These are phyloP conservation scores for Mortierella sp. DNA, from an alignment of 371 early-diverging fungal species.

Conservation along the genomic window DNA sequence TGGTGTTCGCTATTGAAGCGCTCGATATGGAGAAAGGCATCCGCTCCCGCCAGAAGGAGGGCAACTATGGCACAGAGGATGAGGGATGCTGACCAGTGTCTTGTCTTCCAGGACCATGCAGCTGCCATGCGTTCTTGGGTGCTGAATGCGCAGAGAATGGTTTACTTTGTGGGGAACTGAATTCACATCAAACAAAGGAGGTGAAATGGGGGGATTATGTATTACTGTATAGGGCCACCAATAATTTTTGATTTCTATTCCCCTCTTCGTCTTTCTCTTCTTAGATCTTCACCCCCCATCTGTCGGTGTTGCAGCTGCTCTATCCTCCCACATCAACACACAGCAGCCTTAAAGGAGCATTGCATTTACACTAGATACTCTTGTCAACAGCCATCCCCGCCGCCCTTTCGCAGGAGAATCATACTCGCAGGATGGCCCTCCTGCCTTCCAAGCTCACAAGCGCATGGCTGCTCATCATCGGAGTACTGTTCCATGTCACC, in stretches of 20 bases:
- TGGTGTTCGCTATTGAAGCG: conserved; percentile 8
- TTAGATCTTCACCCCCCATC: too few species aligned
- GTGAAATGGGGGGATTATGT: too few species aligned
- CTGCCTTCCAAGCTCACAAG: conserved; percentile 59
- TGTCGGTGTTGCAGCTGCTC: too few species aligned
- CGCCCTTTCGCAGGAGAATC: background rate
- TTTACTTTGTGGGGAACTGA: too few species aligned
- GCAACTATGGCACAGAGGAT: conserved; percentile 18
- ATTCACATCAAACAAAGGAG: too few species aligned
- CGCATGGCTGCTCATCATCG: conserved; percentile 73
- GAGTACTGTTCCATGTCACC: conserved; percentile 91
- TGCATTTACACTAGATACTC: too few species aligned
- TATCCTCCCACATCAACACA: background rate
- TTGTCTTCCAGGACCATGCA: conserved; percentile 30
- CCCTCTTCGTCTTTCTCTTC: too few species aligned
- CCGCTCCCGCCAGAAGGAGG: conserved; percentile 5
- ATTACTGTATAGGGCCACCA: too few species aligned
- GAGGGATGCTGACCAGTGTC: conserved; percentile 30
- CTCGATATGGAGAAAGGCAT: conserved; percentile 33
- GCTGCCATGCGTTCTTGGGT: conserved; percentile 23
- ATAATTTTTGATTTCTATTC: too few species aligned
- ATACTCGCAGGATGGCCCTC: conserved; percentile 33
- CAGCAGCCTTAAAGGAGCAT: too few species aligned
- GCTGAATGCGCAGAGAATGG: too few species aligned
- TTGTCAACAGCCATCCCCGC: too few species aligned